Base-by-base conservation (phyloP, 208 protist species). In the Acanthamoeba healyi region DNA sequence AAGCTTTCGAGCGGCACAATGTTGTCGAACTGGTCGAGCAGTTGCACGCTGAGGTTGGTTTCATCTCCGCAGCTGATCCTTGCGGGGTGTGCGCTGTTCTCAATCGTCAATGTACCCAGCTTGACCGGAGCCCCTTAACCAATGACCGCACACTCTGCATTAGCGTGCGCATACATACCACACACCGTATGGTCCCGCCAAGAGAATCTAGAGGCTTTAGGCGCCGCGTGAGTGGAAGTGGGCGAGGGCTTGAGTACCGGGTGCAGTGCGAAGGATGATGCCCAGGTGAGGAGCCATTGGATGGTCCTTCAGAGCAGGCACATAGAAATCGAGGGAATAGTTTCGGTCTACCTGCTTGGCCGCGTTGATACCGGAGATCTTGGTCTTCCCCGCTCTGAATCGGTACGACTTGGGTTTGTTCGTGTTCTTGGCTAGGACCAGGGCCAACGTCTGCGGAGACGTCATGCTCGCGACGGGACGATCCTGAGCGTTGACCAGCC, bases 341-440 rank as follows among this genome's bases (percentile, higher is more conserved):
- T 38, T 56, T 10, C 1, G 1, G 38, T 56, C 19, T 38, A 42
- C 74, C 74, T 56, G 24, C 74, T 84, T 84, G 74, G 74, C 74
- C 42, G 44, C 44, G 44, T 84, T 84, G 22, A 84, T 34, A n/a
- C 74, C 74, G 44, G 74, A 46, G 2, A 84, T 84, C 32, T 26
- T 46, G 38, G 44, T 42, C 74, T 84, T 84, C 7, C 74, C 74
- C 9, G 34, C 42, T 22, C 22, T 49, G 74, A 84, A 22, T 22
- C 17, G 1, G 42, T 84, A 84, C 6, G 6, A 14, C 40, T 56
- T 49, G 22, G 29, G 0, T 7, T 84, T 56, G 38, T 22, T 2
- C 74, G 1, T 15, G 26, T 34, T n/a, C 34, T 77, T 77, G 15
- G 34, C 34, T n/a, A 77, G 38, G 38, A 44, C 15, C 26, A 72